Percentiles rank a stretch among this genome's conserved stretches.
These are phyloP conservation scores for Blumeriella jaapii DNA, from an alignment of 2,329 filamentous ascomycete genomes.

Conservation along the genomic window DNA sequence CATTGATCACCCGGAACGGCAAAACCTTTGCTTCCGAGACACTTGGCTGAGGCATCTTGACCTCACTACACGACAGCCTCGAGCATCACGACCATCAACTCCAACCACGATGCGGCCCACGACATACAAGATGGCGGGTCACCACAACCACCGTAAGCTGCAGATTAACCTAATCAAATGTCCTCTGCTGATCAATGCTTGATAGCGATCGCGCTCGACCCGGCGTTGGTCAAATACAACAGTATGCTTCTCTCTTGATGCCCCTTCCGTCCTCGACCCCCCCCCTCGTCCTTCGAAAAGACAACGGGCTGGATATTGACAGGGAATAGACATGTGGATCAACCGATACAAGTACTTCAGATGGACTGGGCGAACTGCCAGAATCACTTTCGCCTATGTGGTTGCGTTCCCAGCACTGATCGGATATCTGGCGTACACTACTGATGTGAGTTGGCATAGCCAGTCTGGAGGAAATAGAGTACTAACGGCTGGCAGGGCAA, in stretches of 20 bases:
- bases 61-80: conserved; percentile 2
- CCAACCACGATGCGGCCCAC: conserved; percentile 16
- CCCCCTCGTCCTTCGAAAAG: neutral
- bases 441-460: conserved; percentile 59
- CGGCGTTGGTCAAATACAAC: conserved; percentile 44
- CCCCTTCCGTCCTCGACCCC: conserved; percentile 3
- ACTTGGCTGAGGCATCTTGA: neutral
- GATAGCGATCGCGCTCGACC: conserved; percentile 27
- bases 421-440: conserved; percentile 63
- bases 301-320: conserved; percentile 7
- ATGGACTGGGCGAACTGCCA: conserved; percentile 77
- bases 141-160: conserved; percentile 33
- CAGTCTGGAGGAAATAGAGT: neutral
- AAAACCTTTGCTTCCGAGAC: neutral
- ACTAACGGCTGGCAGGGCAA: conserved; percentile 53
- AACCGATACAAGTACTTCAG: conserved; percentile 92
- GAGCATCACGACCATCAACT: neutral
- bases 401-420: conserved; percentile 59
- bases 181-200: conserved; percentile 9
- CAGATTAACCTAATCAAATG: neutral
- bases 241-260: conserved; percentile 29
- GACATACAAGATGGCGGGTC: conserved; percentile 36
- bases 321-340: conserved; percentile 57
- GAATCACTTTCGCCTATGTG: conserved; percentile 67
- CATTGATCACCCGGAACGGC: no score